Percentiles rank a stretch among this genome's conserved stretches.
Conservation (phyloP, 2,329 filamentous ascomycete genomes). For the Dothideomycetidae sp. region DNA sequence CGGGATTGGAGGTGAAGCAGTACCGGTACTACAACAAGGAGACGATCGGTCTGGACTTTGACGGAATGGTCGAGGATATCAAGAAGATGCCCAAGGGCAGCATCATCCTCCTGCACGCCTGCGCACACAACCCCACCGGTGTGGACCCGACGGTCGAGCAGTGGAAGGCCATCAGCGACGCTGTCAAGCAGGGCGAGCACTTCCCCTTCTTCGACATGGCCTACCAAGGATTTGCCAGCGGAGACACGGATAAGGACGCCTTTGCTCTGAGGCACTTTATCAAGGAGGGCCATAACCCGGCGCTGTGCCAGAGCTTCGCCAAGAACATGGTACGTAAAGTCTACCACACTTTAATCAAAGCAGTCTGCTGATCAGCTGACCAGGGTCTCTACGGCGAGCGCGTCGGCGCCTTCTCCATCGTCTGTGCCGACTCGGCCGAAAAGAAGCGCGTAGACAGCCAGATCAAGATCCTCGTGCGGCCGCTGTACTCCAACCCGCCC, state of each 20-base stretch:
- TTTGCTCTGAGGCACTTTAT: conserved; percentile 90
- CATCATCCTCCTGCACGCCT: conserved; percentile 88
- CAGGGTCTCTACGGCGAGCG: conserved; percentile 96
- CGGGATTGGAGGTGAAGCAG: conserved; percentile 78
- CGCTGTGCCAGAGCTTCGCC: conserved; percentile 85
- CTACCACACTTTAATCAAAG: background rate
- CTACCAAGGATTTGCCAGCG: conserved; percentile 94
- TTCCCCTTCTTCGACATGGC: conserved; percentile 99
- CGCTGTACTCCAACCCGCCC: conserved; percentile 95
- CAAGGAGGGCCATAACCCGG: conserved; percentile 76
- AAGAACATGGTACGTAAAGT: conserved; percentile 81
- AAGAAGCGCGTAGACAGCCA: conserved; percentile 94
- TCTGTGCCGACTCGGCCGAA: conserved; percentile 73
- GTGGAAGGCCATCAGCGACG: conserved; percentile 80
- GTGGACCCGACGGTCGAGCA: conserved; percentile 85
- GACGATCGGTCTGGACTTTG: conserved; percentile 94
- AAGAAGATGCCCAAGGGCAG: conserved; percentile 75
- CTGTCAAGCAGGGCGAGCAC: conserved; percentile 74
- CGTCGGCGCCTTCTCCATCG: conserved; percentile 89
- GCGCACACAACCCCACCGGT: conserved; percentile 94
- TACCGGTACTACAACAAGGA: conserved; percentile 99
- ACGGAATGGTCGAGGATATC: conserved; percentile 81
- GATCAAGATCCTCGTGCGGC: conserved; percentile 94
- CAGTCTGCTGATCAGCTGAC: background rate
- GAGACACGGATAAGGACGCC: conserved; percentile 81